Evolutionary conservation across 2,329 filamentous ascomycete species (phyloP).

Genomic region (Hansfordia pulvinata): DNA sequence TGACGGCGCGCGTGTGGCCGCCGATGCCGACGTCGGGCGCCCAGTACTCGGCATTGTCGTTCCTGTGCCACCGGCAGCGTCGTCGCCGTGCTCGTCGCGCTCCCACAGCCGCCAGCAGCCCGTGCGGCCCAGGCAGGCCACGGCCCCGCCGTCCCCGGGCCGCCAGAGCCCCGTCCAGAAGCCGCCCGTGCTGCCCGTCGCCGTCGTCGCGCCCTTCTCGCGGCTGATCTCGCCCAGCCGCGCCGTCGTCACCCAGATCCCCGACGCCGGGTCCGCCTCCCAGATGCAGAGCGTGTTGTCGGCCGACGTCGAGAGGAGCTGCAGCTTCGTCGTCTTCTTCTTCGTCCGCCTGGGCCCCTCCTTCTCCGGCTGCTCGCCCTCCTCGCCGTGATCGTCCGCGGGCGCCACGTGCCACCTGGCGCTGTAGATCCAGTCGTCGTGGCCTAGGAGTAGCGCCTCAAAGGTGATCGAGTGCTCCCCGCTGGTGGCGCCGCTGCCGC

Average conservation of each 20-base stretch:
- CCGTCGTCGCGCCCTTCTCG: slow-evolving; percentile 91
- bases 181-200: slow-evolving; percentile 87
- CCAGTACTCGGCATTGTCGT: slow-evolving; percentile 54
- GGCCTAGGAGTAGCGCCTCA: slow-evolving; percentile 82
- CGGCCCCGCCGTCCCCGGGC: slow-evolving; percentile 59
- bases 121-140: slow-evolving; percentile 76
- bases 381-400: slow-evolving; percentile 16
- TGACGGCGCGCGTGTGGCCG: slow-evolving; percentile 73
- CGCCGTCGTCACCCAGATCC: slow-evolving; percentile 80
- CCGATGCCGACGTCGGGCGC: slow-evolving; percentile 61
- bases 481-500: slow-evolving; percentile 30
- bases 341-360: slow-evolving; percentile 1
- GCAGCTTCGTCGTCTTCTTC: slow-evolving; percentile 29
- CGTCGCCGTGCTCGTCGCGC: slow-evolving; percentile 27
- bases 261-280: slow-evolving; percentile 71
- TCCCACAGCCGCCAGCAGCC: slow-evolving; percentile 89
- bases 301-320: slow-evolving; percentile 78
- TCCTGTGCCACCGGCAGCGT: slow-evolving; percentile 58
- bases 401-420: slow-evolving; percentile 53
- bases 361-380: too few species aligned
- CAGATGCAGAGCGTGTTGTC: slow-evolving; percentile 92
- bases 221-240: slow-evolving; percentile 86
- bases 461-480: slow-evolving; percentile 74
- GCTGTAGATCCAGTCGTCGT: slow-evolving; percentile 98
- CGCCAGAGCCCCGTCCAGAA: slow-evolving; percentile 97